Evolutionary conservation across 108 stramenopile species (phyloP), one percentile per base, ranked within the genome.

Genomic region (Nitzschia sp.): DNA sequence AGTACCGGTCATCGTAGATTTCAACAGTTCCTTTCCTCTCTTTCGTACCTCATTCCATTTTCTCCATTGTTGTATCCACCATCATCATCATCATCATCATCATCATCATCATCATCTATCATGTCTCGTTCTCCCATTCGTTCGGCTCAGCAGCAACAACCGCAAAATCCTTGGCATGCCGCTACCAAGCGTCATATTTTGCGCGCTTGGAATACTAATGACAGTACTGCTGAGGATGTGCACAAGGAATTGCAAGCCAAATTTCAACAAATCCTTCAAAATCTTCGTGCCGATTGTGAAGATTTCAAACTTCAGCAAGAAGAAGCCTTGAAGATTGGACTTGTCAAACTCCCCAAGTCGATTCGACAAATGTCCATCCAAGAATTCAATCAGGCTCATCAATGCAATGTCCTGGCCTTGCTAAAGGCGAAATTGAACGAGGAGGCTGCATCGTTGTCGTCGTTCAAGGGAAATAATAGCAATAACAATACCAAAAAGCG

Each of bases 321-420:
- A 49, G 71, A 81, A 63, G 51, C 51, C 25, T 36, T 64, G 18
- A 62, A 45, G 19, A 65, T 48, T 2, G 79, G 62, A 8, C 68
- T 78, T 0, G 59, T 85, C 34, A 87, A 77, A 29, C 64, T 92
- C 21, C 76, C 76, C 13, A 83, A 80, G 54, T 55, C 77, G 9
- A 62, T 82, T 26, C 82, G 82, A 51, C 68, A 80, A 59, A 76
- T 89, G 82, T 74, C 87, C 9, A 77, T 92, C 24, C 60, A 65
- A 61, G 91, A 92, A 24, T 92, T 89, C 54, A 86, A 92, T 70
- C 54, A 59, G 15, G 31, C 69, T 35, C 82, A 86, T 66, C 61
- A 65, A 29, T 87, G 85, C 36, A 80, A 87, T 71, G 42, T 90
- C 4, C 63, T 90, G 25, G 70, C 77, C n/a, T 54, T 85, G 35